Percentiles rank a stretch among this genome's conserved stretches.
Evolutionary conservation across 2,329 filamentous ascomycete species (phyloP).

Genomic region (Penicillium verrucosum): DNA sequence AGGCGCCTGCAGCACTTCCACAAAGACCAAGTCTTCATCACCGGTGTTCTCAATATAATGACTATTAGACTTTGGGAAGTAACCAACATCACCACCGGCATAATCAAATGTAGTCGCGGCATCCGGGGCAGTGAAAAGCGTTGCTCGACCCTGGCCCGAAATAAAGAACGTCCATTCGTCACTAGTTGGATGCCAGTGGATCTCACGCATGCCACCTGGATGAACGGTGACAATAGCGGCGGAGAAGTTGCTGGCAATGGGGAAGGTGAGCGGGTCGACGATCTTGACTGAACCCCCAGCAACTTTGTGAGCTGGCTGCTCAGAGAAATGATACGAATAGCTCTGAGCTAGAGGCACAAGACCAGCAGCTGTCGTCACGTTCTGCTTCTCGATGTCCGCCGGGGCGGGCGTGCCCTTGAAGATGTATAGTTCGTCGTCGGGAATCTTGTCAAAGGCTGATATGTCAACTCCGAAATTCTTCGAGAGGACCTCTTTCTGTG

Average conservation of each 20-base stretch:
- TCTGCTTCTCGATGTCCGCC: constrained; percentile 62
- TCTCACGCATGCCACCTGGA: constrained; percentile 70
- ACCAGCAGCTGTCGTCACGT: constrained; percentile 57
- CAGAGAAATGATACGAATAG: constrained; percentile 70
- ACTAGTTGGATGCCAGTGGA: constrained; percentile 78
- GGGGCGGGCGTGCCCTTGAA: constrained; percentile 66
- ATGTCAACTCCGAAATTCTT: constrained; percentile 54
- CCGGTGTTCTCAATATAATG: constrained; percentile 78
- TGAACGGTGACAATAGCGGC: constrained; percentile 69
- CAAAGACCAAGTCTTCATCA: constrained; percentile 70
- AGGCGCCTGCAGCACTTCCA: constrained; percentile 71
- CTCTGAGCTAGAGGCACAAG: constrained; percentile 63
- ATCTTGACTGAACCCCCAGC: constrained; percentile 71
- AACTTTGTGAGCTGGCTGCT: constrained; percentile 63
- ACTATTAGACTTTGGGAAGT: constrained; percentile 73
- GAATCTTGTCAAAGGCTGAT: constrained; percentile 59
- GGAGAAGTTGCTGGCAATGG: constrained; percentile 68
- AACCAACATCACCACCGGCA: constrained; percentile 69
- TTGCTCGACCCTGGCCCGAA: constrained; percentile 66
- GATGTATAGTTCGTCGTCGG: constrained; percentile 68
- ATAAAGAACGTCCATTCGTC: constrained; percentile 83
- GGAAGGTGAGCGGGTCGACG: constrained; percentile 72
- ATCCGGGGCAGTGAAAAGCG: constrained; percentile 68
- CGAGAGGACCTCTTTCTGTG: constrained; percentile 49
- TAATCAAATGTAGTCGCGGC: constrained; percentile 74